Percentiles rank a stretch among this genome's conserved stretches.
Conservation (phyloP, 2,329 filamentous ascomycete genomes). For the Bipolaris bicolor region DNA sequence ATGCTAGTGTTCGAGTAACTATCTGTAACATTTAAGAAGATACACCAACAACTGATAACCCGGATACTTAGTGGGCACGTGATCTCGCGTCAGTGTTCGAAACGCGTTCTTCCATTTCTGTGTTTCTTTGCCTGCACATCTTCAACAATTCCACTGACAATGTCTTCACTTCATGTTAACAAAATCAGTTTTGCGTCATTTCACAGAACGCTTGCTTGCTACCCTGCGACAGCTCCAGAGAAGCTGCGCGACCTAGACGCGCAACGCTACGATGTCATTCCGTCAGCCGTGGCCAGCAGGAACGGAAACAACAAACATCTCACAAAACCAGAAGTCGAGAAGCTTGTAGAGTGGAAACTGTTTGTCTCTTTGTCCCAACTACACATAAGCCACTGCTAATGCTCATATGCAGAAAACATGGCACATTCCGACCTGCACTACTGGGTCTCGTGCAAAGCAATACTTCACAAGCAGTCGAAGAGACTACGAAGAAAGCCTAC, state of each 20-base stretch:
- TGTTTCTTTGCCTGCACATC: neutral
- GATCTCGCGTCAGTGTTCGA: constrained; percentile 2
- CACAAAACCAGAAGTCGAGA: constrained; percentile 38
- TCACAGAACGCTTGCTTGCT: constrained; percentile 31
- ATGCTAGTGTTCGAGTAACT: no score
- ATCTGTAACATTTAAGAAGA: neutral
- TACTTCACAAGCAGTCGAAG: constrained; percentile 53
- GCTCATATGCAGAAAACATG: constrained; percentile 52
- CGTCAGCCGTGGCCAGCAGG: constrained; percentile 25
- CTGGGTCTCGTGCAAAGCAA: constrained; percentile 64
- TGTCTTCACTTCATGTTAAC: constrained; percentile 17
- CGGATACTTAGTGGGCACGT: constrained; percentile 7
- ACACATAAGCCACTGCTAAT: neutral
- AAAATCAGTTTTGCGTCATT: constrained; percentile 29
- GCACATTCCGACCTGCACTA: constrained; percentile 57
- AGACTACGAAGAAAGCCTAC: constrained; percentile 62
- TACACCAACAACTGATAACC: neutral
- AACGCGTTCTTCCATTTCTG: constrained; percentile 5
- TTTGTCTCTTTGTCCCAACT: constrained; percentile 8
- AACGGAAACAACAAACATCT: constrained; percentile 21
- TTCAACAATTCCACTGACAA: constrained; percentile 5
- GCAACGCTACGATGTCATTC: constrained; percentile 41
- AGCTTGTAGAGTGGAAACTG: constrained; percentile 51
- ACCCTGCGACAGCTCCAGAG: constrained; percentile 33
- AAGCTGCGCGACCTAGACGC: constrained; percentile 41